Conservation (phyloP, 441 rosid species). For the Monsonia emarginata region DNA sequence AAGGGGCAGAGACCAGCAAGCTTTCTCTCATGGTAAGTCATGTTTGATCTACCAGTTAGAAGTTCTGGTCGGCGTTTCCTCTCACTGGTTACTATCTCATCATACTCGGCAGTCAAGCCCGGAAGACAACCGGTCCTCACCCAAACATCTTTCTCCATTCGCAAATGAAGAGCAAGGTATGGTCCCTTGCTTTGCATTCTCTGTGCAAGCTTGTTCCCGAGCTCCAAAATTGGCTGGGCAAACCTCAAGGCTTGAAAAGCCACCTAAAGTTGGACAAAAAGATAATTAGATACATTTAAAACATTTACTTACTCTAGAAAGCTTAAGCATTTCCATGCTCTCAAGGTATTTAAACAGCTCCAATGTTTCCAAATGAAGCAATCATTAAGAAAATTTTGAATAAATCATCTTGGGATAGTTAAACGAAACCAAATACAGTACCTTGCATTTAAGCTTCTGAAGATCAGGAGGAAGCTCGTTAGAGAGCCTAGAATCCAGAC, state of each 20-base stretch:
- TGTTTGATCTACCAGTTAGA: conserved; percentile 20
- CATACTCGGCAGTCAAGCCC: not conserved
- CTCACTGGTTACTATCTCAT: conserved; percentile 14
- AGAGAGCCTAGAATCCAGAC: not conserved
- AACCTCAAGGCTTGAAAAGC: conserved; percentile 20
- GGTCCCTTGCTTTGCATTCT: conserved; percentile 24
- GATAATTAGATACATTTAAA: not conserved
- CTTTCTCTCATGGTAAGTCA: conserved; percentile 16
- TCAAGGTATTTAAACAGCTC: too few species aligned
- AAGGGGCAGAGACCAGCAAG: conserved; percentile 24
- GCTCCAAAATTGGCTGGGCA: conserved; percentile 12
- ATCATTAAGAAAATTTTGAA: too few species aligned
- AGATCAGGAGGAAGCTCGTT: not conserved
- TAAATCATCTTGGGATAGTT: not conserved
- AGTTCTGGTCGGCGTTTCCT: conserved; percentile 20
- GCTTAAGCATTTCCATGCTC: too few species aligned
- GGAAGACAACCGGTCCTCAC: conserved; percentile 7
- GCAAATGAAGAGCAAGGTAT: conserved; percentile 21
- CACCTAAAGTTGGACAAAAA: not conserved
- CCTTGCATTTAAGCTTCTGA: conserved; percentile 1
- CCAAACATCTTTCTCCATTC: conserved; percentile 27
- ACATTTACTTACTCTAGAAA: too few species aligned
- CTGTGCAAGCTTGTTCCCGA: conserved; percentile 20
- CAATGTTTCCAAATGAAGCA: too few species aligned
- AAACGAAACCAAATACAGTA: not conserved